Base-by-base conservation (phyloP, 805 yeast species). In the Pichia nakasei region DNA sequence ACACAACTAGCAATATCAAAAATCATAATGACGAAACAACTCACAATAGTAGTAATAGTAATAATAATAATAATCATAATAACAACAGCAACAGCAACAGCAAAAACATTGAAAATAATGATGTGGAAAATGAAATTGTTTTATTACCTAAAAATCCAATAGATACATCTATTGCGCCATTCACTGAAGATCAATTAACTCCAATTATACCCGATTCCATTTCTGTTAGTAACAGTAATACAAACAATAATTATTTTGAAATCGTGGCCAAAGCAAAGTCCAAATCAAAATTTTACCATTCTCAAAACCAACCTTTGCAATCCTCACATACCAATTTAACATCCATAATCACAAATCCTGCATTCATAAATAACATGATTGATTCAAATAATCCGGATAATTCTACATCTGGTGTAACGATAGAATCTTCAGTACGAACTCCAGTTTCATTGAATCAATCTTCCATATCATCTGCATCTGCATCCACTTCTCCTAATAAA, bases 91-190 rank as follows among this genome's bases (percentile, higher is more conserved):
- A 9, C 13, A 5, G 15, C 4, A n/a, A 29, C 3, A 4, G 32
- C 13, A 29, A 24, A 11, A 24, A 11, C 9, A 11, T 13, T 15
- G 34, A 37, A 13, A 22, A 35, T 20, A 34, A 45, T 29, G 50
- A 29, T 13, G 15, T 13, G 12, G 32, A 15, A 13, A 29, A 29
- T 29, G 32, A 54, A n/a, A 47, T 58, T 32, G 41, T 60, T 3
- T 41, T 60, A 22, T 46, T 60, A 13, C 65, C 65, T 9, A 45
- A 37, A 7, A 54, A 53, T 20, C 60, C 63, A 3, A 46, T 48
- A 5, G 62, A 59, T 38, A 55, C 56, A 41, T 50, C 52, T 5
- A 35, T 51, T 1, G 60, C 61, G 2, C 62, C 62, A 13, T 57
- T 58, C 44, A 50, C 59, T 13, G 43, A 59, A 2, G 61, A 57